Conservation (phyloP, 257 asterid species). For the Lycium barbarum region DNA sequence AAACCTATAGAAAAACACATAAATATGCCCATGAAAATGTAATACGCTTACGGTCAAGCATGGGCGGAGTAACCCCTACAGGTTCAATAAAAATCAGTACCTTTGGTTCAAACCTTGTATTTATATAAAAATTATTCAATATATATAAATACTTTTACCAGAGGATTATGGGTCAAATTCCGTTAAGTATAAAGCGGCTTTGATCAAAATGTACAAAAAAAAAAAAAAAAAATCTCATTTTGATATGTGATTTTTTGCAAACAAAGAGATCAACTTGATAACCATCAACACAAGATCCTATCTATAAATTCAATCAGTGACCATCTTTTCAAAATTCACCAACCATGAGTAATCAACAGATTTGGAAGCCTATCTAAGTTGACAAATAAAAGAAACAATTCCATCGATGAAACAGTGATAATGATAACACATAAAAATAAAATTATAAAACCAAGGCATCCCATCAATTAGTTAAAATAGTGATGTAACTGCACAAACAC, state of each 20-base stretch:
- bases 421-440: slow-evolving; percentile 47
- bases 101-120: too few relatives aligned
- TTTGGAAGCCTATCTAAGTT: not conserved
- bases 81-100: too few relatives aligned
- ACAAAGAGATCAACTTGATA: not conserved
- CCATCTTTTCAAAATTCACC: slow-evolving; percentile 9
- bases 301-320: not conserved
- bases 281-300: not conserved
- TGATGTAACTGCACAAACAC: not conserved
- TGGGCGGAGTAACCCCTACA: too few relatives aligned
- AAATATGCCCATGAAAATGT: not conserved
- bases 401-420: not conserved
- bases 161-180: too few relatives aligned
- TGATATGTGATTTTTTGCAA: not conserved
- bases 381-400: not conserved
- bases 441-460: slow-evolving; percentile 43
- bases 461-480: not conserved
- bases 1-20: not conserved
- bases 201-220: not conserved
- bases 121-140: too few relatives aligned
- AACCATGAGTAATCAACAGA: not conserved
- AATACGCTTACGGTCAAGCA: not conserved
- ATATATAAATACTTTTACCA: too few relatives aligned
- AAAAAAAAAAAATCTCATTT: not conserved
- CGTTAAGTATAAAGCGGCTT: too few relatives aligned